Evolutionary conservation across 306 rosid genomes (phyloP).

Genomic region (Fragaria vesca): DNA sequence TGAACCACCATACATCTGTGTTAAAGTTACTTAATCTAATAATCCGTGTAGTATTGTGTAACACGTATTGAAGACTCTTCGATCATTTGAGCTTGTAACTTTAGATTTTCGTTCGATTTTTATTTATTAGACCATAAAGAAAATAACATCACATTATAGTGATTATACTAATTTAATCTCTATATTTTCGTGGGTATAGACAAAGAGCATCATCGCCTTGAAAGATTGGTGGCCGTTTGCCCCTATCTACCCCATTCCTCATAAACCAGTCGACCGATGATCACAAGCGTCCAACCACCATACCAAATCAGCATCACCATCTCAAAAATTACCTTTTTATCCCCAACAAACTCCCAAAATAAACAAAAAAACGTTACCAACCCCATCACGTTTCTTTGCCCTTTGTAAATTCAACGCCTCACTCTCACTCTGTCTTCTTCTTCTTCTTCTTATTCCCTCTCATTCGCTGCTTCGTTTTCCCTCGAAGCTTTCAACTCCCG

Average conservation of each 20-base stretch:
- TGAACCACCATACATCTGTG: no score
- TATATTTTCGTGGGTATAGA: neutral
- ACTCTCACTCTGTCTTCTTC: neutral
- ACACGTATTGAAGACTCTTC: no score
- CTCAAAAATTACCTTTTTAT: neutral
- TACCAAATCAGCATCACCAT: neutral
- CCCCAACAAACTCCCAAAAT: neutral
- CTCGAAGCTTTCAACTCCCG: neutral
- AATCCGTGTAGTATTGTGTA: no score
- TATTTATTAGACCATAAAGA: no score
- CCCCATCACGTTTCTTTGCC: neutral
- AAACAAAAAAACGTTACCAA: neutral
- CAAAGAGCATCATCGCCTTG: neutral
- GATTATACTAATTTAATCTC: no score
- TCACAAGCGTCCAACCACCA: neutral
- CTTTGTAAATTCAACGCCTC: neutral
- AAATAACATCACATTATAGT: no score
- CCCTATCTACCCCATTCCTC: neutral
- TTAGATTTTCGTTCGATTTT: no score
- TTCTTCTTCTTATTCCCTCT: neutral
- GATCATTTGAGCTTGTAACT: no score
- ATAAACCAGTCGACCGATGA: neutral
- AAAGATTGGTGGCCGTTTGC: neutral
- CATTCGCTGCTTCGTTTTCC: neutral
- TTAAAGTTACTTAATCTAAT: no score